phyloP scores from a whole-genome alignment of 306 rosid species.

The Neltuma alba region DNA sequence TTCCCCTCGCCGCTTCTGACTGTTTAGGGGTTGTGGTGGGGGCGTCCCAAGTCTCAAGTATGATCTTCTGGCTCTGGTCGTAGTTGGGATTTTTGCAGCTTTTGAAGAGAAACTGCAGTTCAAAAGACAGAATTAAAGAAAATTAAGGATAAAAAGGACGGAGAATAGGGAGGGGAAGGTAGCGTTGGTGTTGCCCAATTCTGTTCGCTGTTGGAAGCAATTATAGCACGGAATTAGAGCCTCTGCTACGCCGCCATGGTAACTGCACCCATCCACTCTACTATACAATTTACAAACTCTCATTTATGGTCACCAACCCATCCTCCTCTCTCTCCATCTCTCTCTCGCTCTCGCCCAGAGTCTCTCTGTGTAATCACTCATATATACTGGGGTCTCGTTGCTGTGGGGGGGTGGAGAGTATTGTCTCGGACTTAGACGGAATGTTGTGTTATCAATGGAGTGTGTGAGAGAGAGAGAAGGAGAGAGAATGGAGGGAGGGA shows the following conservation, averaged over 20 bases:
- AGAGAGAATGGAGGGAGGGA: conserved; percentile 18
- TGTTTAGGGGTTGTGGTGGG: conserved; percentile 22
- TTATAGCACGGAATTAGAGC: conserved; percentile 76
- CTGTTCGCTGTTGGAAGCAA: conserved; percentile 54
- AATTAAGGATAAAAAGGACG: conserved; percentile 15
- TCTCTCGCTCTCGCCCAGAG: background rate
- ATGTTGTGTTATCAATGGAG: background rate
- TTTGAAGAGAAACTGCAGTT: conserved; percentile 30
- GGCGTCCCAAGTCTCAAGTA: conserved; percentile 34
- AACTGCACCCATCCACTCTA: conserved; percentile 58
- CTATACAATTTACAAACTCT: conserved; percentile 30
- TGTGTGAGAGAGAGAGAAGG: conserved; percentile 21
- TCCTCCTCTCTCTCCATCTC: background rate
- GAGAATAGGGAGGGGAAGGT: conserved; percentile 14
- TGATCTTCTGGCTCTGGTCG: conserved; percentile 45
- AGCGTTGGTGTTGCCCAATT: conserved; percentile 28
- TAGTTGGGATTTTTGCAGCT: conserved; percentile 51
- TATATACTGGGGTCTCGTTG: conserved; percentile 28
- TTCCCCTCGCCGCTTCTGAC: conserved; percentile 15
- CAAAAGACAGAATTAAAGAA: conserved; percentile 22
- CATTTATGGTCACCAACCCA: conserved; percentile 36
- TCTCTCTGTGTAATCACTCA: conserved; percentile 21
- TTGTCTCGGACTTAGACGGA: background rate
- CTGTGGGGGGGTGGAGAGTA: background rate
- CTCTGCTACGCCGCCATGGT: conserved; percentile 88